Evolutionary conservation across 768 basidiomycete species (phyloP).

Genomic region (Tephrocybe rancida): DNA sequence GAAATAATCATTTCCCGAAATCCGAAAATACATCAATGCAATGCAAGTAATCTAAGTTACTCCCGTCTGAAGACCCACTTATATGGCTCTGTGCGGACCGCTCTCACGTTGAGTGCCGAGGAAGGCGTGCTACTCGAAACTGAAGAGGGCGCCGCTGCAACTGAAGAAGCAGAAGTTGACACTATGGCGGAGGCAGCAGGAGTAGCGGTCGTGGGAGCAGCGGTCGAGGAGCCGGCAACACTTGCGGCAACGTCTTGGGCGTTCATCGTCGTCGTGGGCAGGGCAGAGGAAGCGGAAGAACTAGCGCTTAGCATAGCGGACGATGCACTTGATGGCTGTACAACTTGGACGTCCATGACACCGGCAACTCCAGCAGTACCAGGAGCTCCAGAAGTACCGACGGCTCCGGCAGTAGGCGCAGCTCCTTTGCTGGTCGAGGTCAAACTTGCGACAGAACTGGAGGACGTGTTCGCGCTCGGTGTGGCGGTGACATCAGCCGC

Average conservation of each 20-base stretch:
- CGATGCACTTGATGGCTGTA: conserved; percentile 8
- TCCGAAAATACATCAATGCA: neutral
- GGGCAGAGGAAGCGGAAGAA: conserved; percentile 7
- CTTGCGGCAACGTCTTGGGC: conserved; percentile 34
- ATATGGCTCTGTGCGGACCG: conserved; percentile 36
- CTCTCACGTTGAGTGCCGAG: conserved; percentile 23
- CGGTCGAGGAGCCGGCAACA: conserved; percentile 26
- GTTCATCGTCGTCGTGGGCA: conserved; percentile 21
- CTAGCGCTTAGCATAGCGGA: neutral
- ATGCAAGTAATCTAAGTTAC: conserved; percentile 5
- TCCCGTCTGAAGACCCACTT: conserved; percentile 37
- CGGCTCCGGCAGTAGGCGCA: conserved; percentile 13
- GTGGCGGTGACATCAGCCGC: conserved; percentile 11
- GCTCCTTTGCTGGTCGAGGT: conserved; percentile 11
- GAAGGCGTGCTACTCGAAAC: conserved; percentile 3
- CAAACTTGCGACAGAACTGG: neutral
- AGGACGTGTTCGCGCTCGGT: conserved; percentile 1
- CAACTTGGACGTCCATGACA: conserved; percentile 21
- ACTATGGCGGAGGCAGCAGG: neutral
- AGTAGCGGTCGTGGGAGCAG: conserved; percentile 15
- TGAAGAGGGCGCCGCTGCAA: neutral
- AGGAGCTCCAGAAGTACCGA: conserved; percentile 10
- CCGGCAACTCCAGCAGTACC: conserved; percentile 7
- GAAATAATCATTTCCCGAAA: neutral
- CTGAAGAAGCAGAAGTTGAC: neutral